A percentile compares a stretch with the other conserved stretches of the same genome.
These are phyloP conservation scores for Carallia pectinifolia DNA, from an alignment of 345 rosid genomes.

Conservation along the genomic window DNA sequence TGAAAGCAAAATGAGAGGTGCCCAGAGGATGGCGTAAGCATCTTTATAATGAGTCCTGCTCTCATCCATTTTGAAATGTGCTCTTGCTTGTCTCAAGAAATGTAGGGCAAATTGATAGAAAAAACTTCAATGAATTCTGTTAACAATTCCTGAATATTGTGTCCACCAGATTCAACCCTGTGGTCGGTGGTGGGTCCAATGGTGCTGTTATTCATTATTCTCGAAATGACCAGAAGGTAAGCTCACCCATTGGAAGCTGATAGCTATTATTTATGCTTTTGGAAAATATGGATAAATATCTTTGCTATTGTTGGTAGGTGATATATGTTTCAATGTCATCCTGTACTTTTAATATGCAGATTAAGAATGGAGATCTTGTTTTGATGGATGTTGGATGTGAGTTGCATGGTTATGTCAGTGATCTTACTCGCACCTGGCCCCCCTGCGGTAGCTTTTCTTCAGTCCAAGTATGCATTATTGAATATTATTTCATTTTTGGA, in stretches of 20 bases:
- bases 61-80: slow-evolving; percentile 2
- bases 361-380: slow-evolving; percentile 81
- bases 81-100: slow-evolving; percentile 1
- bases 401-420: slow-evolving; percentile 92
- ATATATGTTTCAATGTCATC: neutral
- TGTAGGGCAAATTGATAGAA: slow-evolving; percentile 2
- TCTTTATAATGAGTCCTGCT: slow-evolving; percentile 20
- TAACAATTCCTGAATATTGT: slow-evolving; percentile 7
- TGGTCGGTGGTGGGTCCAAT: slow-evolving; percentile 92
- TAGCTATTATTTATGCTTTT: neutral
- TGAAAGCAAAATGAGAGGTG: slow-evolving; percentile 89
- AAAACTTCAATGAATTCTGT: neutral
- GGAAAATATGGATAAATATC: neutral
- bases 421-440: slow-evolving; percentile 96
- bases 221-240: slow-evolving; percentile 86
- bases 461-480: slow-evolving; percentile 51
- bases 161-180: slow-evolving; percentile 75
- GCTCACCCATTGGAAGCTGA: slow-evolving; percentile 24
- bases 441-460: slow-evolving; percentile 76
- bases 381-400: slow-evolving; percentile 98
- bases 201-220: slow-evolving; percentile 91
- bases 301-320: neutral
- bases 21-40: slow-evolving; percentile 96
- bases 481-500: slow-evolving; percentile 1
- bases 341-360: slow-evolving; percentile 39